Evolutionary conservation across 2,329 filamentous ascomycete genomes (phyloP).

Genomic region (Monosporascus sp.): DNA sequence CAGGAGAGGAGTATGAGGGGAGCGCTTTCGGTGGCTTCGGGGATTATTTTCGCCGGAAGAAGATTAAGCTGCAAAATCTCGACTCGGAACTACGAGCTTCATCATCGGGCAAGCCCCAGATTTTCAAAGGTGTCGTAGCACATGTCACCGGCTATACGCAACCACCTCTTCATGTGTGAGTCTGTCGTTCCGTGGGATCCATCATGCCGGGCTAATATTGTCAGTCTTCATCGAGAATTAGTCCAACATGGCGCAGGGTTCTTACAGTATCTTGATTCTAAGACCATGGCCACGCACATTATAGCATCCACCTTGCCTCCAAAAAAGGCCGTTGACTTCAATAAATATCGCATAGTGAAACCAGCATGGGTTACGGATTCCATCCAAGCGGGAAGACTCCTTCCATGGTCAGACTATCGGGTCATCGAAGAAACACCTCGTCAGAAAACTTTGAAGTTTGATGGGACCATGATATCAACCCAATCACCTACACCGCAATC

Average conservation of each 20-base stretch:
- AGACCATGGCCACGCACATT: constrained; percentile 93
- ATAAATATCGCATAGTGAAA: constrained; percentile 84
- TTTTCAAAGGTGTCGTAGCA: constrained; percentile 86
- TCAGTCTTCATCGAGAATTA: constrained; percentile 70
- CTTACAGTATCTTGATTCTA: constrained; percentile 88
- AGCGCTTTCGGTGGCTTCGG: constrained; percentile 84
- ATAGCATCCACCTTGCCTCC: constrained; percentile 85
- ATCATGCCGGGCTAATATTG: constrained; percentile 2
- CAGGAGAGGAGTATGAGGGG: constrained; percentile 83
- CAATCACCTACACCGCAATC: constrained; percentile 52
- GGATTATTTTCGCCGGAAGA: constrained; percentile 93
- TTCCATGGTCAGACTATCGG: constrained; percentile 83
- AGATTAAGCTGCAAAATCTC: constrained; percentile 93
- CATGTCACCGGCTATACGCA: constrained; percentile 97
- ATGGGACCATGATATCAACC: constrained; percentile 58
- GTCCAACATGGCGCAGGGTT: constrained; percentile 93
- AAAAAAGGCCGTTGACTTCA: constrained; percentile 88
- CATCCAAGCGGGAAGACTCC: constrained; percentile 68
- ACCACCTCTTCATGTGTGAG: constrained; percentile 73
- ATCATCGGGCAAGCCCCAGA: constrained; percentile 65
- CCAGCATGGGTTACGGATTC: constrained; percentile 94
- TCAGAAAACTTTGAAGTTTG: constrained; percentile 68
- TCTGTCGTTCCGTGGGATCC: constrained; percentile 1
- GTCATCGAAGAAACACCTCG: constrained; percentile 78
- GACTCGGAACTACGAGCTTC: constrained; percentile 74